These are phyloP conservation scores for Tephrocybe sp. DNA, from an alignment of 768 basidiomycete species.

Conservation along the genomic window DNA sequence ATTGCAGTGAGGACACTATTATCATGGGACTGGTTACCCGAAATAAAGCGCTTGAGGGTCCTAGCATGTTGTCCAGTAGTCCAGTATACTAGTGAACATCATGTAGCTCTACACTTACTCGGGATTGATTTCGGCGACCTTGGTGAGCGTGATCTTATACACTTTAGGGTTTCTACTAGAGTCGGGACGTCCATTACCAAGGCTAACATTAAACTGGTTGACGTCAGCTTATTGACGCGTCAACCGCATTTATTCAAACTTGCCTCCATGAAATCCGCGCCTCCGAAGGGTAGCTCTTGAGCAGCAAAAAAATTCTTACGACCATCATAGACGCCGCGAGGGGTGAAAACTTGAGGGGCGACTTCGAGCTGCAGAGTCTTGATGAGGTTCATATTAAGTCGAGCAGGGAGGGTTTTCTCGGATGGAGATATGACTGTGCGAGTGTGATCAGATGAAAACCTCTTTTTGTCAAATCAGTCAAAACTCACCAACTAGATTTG, in stretches of 20 bases:
- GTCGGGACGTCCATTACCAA: slow-evolving; percentile 35
- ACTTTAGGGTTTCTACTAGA: slow-evolving; percentile 50
- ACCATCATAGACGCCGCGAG: slow-evolving; percentile 74
- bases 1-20: slow-evolving; percentile 64
- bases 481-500: not conserved
- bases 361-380: slow-evolving; percentile 54
- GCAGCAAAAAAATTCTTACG: slow-evolving; percentile 73
- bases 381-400: slow-evolving; percentile 71
- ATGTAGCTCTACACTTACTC: slow-evolving; percentile 27
- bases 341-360: slow-evolving; percentile 67
- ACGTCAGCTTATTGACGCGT: slow-evolving; percentile 1
- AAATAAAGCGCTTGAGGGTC: slow-evolving; percentile 54
- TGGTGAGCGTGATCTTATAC: slow-evolving; percentile 61
- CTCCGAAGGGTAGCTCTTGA: slow-evolving; percentile 58
- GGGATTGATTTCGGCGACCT: slow-evolving; percentile 58
- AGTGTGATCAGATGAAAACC: not conserved
- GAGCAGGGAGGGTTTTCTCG: slow-evolving; percentile 65
- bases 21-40: slow-evolving; percentile 61
- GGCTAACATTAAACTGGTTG: slow-evolving; percentile 58
- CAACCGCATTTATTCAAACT: slow-evolving; percentile 14
- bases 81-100: not conserved
- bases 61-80: slow-evolving; percentile 25
- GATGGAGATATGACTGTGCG: slow-evolving; percentile 58
- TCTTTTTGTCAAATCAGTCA: no score
- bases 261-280: slow-evolving; percentile 49